Conservation (phyloP, 2,329 filamentous ascomycete species). For the Exophiala sp. region DNA sequence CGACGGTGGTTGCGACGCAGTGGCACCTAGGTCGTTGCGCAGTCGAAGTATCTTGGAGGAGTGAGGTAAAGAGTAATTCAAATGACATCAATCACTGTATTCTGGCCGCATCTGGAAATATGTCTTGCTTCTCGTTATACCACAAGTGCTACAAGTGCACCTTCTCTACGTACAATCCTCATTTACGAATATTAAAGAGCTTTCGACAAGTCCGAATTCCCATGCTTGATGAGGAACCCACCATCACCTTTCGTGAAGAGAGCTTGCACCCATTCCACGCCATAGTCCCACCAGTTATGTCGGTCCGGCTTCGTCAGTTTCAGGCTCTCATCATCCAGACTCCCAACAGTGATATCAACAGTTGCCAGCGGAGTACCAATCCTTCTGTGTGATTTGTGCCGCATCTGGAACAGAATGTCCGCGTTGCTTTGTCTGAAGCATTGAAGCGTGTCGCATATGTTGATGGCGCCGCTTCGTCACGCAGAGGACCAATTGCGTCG, state of each 20-base stretch:
- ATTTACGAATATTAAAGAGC: constrained; percentile 5
- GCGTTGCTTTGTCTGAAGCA: constrained; percentile 25
- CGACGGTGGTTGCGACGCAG: background rate
- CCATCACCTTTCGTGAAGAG: constrained; percentile 21
- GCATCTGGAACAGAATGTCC: constrained; percentile 32
- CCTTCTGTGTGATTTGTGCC: constrained; percentile 24
- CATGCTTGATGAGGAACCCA: constrained; percentile 20
- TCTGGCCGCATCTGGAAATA: background rate
- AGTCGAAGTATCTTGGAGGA: background rate
- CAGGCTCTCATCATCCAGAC: constrained; percentile 26
- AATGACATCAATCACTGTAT: constrained; percentile 6
- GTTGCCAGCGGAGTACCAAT: constrained; percentile 15
- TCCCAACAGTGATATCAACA: constrained; percentile 30
- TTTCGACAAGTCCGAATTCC: constrained; percentile 6
- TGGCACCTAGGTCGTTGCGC: background rate
- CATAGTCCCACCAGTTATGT: constrained; percentile 27
- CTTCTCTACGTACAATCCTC: background rate
- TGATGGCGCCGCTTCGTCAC: constrained; percentile 11
- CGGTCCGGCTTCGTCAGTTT: constrained; percentile 24
- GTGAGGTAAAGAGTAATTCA: background rate
- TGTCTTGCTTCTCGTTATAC: background rate
- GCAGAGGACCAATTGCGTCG: constrained; percentile 9
- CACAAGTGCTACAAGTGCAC: background rate
- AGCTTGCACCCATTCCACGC: constrained; percentile 28
- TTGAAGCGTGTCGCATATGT: constrained; percentile 17